These are phyloP conservation scores for Chaetomium sp. DNA, from an alignment of 2,329 filamentous ascomycete genomes.

Conservation along the genomic window DNA sequence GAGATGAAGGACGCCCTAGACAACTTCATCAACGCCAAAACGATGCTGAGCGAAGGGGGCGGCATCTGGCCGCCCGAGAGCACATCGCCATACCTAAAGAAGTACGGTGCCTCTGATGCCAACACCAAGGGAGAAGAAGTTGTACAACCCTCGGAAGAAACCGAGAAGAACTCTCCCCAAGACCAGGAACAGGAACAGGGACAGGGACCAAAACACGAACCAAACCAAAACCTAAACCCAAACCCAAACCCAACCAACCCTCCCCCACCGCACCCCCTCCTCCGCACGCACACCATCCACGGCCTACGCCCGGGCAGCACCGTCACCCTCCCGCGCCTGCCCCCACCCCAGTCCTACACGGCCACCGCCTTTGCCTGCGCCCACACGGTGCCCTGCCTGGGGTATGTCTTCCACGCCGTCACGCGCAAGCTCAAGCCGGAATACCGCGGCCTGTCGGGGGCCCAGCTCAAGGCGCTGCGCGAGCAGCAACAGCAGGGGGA, in stretches of 20 bases:
- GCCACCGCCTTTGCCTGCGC: conserved; percentile 50
- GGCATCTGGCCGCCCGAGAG: conserved; percentile 34
- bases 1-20: conserved; percentile 46
- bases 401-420: conserved; percentile 49
- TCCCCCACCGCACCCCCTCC: conserved; percentile 37
- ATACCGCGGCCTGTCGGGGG: conserved; percentile 42
- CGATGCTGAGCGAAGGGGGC: conserved; percentile 48
- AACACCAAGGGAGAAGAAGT: conserved; percentile 18
- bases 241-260: not conserved
- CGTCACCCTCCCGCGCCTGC: conserved; percentile 41
- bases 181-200: not conserved
- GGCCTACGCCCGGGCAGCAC: conserved; percentile 42
- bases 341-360: conserved; percentile 40
- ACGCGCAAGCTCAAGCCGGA: conserved; percentile 46
- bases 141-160: not conserved
- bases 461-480: conserved; percentile 44
- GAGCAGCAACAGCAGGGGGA: conserved; percentile 27
- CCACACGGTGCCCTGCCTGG: conserved; percentile 51
- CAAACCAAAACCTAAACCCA: too few species aligned
- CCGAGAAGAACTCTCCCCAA: not conserved
- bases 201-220: not conserved
- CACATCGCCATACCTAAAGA: conserved; percentile 22
- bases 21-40: conserved; percentile 45
- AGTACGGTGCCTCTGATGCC: conserved; percentile 22
- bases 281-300: conserved; percentile 47